These are phyloP conservation scores for Aquilaria sinensis DNA, from an alignment of 345 rosid species.

Conservation along the genomic window DNA sequence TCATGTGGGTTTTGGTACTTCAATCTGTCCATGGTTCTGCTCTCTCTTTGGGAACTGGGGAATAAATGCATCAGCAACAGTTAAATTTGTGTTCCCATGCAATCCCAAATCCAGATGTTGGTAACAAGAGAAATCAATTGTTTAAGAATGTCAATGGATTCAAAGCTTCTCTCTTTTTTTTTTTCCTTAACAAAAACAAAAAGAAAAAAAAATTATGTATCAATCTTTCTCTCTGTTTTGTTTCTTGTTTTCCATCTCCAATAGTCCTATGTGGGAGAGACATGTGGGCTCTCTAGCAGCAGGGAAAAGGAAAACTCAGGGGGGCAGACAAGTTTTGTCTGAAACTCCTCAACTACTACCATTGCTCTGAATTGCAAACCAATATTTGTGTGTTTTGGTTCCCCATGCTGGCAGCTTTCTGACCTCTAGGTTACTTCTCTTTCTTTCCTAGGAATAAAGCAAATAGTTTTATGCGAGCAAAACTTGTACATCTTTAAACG, in stretches of 20 bases:
- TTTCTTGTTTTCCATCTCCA: neutral
- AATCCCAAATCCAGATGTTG: conserved; percentile 21
- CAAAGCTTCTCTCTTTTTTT: conserved; percentile 34
- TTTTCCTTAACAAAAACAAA: neutral
- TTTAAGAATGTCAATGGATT: conserved; percentile 38
- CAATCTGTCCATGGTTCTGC: neutral
- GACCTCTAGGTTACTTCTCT: conserved; percentile 21
- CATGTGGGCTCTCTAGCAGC: conserved; percentile 61
- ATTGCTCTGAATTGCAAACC: conserved; percentile 4
- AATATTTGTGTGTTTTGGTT: conserved; percentile 25
- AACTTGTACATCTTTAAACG: neutral
- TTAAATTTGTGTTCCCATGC: conserved; percentile 16
- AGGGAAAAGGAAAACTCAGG: neutral
- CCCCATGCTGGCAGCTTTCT: conserved; percentile 15
- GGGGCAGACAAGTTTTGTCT: conserved; percentile 22
- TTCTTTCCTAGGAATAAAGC: neutral
- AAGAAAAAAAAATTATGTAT: neutral
- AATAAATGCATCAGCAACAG: conserved; percentile 31
- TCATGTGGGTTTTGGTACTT: conserved; percentile 5
- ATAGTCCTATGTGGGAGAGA: conserved; percentile 17
- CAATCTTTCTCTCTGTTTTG: conserved; percentile 3
- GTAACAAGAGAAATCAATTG: conserved; percentile 11
- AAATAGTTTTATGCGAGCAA: neutral
- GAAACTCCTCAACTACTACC: conserved; percentile 8
- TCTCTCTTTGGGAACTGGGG: conserved; percentile 19